phyloP scores from a whole-genome alignment of 805 yeast species.

The Wickerhamomyces silvicola region DNA sequence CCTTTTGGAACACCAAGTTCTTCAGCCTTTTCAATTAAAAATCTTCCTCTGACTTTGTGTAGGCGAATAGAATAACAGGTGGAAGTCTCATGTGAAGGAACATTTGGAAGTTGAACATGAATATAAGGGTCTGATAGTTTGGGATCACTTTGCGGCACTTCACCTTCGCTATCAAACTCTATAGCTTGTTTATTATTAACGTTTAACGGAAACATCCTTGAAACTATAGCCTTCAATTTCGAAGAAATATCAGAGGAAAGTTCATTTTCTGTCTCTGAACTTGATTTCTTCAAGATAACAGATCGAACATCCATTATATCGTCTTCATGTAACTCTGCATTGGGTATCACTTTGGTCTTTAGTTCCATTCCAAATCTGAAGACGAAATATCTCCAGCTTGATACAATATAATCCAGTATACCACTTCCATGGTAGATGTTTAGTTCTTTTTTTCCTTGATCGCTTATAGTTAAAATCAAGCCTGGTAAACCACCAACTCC shows the following conservation, averaged over 20 bases:
- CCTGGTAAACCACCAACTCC: slow-evolving; percentile 94
- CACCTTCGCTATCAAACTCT: slow-evolving; percentile 18
- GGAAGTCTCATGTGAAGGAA: slow-evolving; percentile 26
- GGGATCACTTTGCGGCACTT: slow-evolving; percentile 28
- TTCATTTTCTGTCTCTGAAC: not conserved
- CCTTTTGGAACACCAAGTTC: slow-evolving; percentile 68
- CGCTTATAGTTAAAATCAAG: slow-evolving; percentile 70
- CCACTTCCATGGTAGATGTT: slow-evolving; percentile 48
- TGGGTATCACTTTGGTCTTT: slow-evolving; percentile 21
- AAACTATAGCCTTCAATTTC: slow-evolving; percentile 25
- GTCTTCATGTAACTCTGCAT: slow-evolving; percentile 23
- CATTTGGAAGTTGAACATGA: slow-evolving; percentile 29
- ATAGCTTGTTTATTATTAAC: slow-evolving; percentile 32
- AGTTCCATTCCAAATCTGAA: slow-evolving; percentile 67
- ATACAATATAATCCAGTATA: slow-evolving; percentile 48
- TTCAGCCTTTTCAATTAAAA: slow-evolving; percentile 57
- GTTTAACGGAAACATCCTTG: slow-evolving; percentile 53
- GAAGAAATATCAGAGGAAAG: slow-evolving; percentile 4
- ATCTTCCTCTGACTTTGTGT: slow-evolving; percentile 69
- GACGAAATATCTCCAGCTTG: slow-evolving; percentile 84
- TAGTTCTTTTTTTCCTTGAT: slow-evolving; percentile 58
- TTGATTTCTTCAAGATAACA: slow-evolving; percentile 5
- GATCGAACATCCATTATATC: slow-evolving; percentile 25
- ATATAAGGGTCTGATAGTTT: slow-evolving; percentile 26
- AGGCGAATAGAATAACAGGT: slow-evolving; percentile 66